These are phyloP conservation scores for Suillus luteus DNA, from an alignment of 768 basidiomycete genomes.

Conservation along the genomic window DNA sequence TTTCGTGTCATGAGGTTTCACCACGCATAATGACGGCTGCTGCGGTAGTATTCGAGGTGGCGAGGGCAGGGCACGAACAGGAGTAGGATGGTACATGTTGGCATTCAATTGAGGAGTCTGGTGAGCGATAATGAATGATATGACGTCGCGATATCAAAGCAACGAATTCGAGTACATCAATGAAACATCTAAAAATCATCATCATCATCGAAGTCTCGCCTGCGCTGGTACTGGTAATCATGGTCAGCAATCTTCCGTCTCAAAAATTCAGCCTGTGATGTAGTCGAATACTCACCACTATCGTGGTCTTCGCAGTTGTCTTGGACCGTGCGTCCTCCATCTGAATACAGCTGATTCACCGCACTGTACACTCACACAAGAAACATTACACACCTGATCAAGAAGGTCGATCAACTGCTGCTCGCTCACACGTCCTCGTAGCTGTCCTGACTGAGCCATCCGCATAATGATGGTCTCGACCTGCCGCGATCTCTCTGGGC, in stretches of 20 bases:
- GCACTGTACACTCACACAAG: background rate
- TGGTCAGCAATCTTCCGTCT: constrained; percentile 12
- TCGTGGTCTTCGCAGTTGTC: constrained; percentile 52
- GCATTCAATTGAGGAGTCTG: background rate
- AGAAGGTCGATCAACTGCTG: constrained; percentile 81
- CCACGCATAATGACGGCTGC: too few species aligned
- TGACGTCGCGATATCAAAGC: background rate
- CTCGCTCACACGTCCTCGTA: constrained; percentile 77
- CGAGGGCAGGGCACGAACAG: background rate
- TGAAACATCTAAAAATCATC: constrained; percentile 46
- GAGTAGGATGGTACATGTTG: background rate
- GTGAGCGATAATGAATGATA: constrained; percentile 2
- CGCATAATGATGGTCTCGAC: constrained; percentile 77
- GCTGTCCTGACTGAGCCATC: constrained; percentile 83
- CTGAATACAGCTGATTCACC: constrained; percentile 30
- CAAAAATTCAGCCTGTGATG: background rate
- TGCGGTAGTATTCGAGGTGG: background rate
- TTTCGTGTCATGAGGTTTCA: background rate
- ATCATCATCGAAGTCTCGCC: constrained; percentile 68
- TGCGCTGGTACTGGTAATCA: constrained; percentile 55
- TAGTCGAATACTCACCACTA: constrained; percentile 45
- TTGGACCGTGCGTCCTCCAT: constrained; percentile 57
- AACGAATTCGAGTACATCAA: background rate
- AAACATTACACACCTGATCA: constrained; percentile 64
- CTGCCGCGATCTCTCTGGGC: constrained; percentile 76